A percentile compares a stretch with the other conserved stretches of the same genome.
These are phyloP conservation scores for Phaseolus coccineus DNA, from an alignment of 331 rosid genomes.

Conservation along the genomic window DNA sequence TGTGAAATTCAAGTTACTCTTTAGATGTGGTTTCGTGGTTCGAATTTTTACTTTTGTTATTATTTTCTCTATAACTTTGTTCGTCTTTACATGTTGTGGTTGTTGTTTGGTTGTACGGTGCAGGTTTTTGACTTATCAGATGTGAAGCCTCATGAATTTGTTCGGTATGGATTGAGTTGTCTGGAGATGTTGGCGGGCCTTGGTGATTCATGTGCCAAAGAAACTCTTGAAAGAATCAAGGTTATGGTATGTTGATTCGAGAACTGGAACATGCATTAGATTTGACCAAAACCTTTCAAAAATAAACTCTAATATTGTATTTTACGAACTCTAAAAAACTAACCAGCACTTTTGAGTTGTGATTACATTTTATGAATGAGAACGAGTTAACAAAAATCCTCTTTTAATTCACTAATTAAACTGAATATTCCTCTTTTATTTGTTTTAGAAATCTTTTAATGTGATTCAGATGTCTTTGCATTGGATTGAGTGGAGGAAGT, in stretches of 20 bases:
- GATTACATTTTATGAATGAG: too few relatives aligned
- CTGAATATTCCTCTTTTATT: too few relatives aligned
- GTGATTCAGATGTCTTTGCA: not conserved
- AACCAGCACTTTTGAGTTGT: too few relatives aligned
- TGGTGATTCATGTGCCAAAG: conserved; percentile 89
- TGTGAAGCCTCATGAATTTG: conserved; percentile 96
- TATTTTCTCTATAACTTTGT: not conserved
- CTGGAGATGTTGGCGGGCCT: conserved; percentile 71
- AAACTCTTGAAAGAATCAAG: conserved; percentile 77
- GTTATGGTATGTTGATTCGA: conserved; percentile 73
- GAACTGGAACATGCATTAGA: not conserved
- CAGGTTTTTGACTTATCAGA: conserved; percentile 89
- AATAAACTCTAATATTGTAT: too few relatives aligned
- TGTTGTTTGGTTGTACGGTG: conserved; percentile 34
- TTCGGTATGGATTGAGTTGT: conserved; percentile 84
- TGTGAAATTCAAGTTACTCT: conserved; percentile 21
- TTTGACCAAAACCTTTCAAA: too few relatives aligned
- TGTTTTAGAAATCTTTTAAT: too few relatives aligned
- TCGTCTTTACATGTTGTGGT: conserved; percentile 6
- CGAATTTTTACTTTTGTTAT: not conserved
- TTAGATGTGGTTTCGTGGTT: conserved; percentile 7
- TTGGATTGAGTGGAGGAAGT: conserved; percentile 98
- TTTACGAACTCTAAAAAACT: too few relatives aligned
- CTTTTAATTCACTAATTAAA: too few relatives aligned
- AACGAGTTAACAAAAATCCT: too few relatives aligned